A percentile compares a stretch with the other conserved stretches of the same genome.
Conservation (phyloP, 495 filamentous ascomycete genomes). For the Penicillium psychrofluorescens region DNA sequence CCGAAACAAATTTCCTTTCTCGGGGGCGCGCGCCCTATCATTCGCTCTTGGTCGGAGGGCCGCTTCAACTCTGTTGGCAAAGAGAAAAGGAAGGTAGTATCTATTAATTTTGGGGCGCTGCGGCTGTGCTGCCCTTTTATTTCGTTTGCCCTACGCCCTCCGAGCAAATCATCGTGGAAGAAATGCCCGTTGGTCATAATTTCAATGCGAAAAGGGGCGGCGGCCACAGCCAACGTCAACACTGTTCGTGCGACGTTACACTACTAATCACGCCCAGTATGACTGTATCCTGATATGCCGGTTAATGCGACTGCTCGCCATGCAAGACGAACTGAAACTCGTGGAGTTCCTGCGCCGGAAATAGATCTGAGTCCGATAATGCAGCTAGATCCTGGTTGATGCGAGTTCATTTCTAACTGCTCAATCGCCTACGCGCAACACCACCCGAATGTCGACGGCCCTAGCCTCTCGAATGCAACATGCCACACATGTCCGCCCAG, state of each 20-base stretch:
- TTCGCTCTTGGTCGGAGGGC: not conserved
- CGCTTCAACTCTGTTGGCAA: not conserved
- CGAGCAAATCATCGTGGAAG: not conserved
- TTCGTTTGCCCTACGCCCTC: not conserved
- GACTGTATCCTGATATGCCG: too few species aligned
- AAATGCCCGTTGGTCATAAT: not conserved
- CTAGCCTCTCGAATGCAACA: constrained; percentile 67
- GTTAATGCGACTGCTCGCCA: too few species aligned
- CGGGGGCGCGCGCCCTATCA: constrained; percentile 3
- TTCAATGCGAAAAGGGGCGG: too few species aligned
- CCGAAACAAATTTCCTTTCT: constrained; percentile 9
- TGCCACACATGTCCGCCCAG: constrained; percentile 54
- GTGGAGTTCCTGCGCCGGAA: too few species aligned
- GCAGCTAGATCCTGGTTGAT: too few species aligned
- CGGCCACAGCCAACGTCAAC: too few species aligned
- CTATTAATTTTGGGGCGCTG: not conserved
- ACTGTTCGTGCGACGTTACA: too few species aligned
- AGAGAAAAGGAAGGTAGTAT: constrained; percentile 19
- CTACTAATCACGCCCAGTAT: too few species aligned
- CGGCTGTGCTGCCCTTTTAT: not conserved
- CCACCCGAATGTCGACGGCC: constrained; percentile 56
- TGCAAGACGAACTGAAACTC: too few species aligned
- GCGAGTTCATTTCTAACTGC: not conserved
- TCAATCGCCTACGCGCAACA: constrained; percentile 50
- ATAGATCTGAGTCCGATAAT: too few species aligned